Base-by-base conservation (phyloP, 345 rosid species). In the Salix viminalis region DNA sequence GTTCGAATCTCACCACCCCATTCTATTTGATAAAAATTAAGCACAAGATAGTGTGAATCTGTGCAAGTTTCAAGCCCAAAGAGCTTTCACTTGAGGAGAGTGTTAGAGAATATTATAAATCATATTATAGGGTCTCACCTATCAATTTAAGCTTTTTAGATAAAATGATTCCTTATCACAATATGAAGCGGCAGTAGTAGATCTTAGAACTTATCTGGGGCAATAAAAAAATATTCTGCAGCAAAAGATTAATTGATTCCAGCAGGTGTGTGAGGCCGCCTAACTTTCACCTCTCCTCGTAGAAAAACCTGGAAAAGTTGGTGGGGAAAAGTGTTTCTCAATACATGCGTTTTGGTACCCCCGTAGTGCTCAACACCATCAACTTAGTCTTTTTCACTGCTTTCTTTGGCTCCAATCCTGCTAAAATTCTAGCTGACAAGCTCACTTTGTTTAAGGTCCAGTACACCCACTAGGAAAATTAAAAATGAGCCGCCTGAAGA, bases 381-480 rank as follows among this genome's bases (percentile, higher is more conserved):
- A 81, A 39, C 64, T 34, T 77, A 75, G 78, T 81, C 87, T 79
- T 78, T 36, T 83, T 71, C 6, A 15, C 71, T 64, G 39, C 75
- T 68, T 77, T 67, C 76, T 80, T 77, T 67, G 65, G 64, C 68
- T 84, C 69, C 75, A 83, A 81, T 81, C 80, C 23, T 86, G 85
- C 80, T 87, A 85, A 69, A 79, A 61, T 50, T 61, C 62, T 76
- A 76, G 75, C 85, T 79, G 82, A 86, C 89, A 85, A 67, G 77
- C 74, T 81, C 72, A 36, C 90, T 77, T 81, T 73, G 80, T 84
- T 87, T 87, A 84, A 82, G 87, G 84, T 77, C 84, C 28, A 65
- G 65, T 68, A 56, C 77, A 81, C 84, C 91, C 88, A 85, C 87
- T 72, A 62, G 7, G 60, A 77, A 65, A 54, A 56, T 75, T 19